Percentiles rank a stretch among this genome's conserved stretches.
phyloP scores from a whole-genome alignment of 1,284 basidiomycete genomes.

The Tilletia horrida region DNA sequence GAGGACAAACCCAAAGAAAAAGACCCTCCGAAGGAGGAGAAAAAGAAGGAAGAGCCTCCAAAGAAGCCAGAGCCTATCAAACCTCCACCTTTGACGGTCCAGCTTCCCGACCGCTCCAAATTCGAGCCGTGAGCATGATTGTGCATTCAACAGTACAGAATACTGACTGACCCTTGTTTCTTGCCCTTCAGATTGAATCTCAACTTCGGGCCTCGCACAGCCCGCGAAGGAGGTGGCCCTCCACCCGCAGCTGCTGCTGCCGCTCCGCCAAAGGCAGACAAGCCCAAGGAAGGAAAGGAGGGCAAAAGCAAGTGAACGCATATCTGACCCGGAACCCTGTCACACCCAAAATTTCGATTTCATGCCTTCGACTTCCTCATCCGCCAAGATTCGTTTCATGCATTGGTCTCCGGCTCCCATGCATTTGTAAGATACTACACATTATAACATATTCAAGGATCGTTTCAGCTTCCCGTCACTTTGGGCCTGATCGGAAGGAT shows the following conservation, averaged over 20 bases:
- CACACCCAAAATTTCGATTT: too few species aligned
- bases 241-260: background rate
- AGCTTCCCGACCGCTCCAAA: slow-evolving; percentile 8
- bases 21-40: slow-evolving; percentile 13
- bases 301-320: slow-evolving; percentile 8
- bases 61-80: slow-evolving; percentile 18
- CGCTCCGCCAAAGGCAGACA: slow-evolving; percentile 9
- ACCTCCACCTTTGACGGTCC: slow-evolving; percentile 11
- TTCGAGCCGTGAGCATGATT: slow-evolving; percentile 13
- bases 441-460: too few species aligned
- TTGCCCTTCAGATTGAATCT: slow-evolving; percentile 1
- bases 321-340: background rate
- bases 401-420: background rate
- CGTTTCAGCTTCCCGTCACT: too few species aligned
- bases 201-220: slow-evolving; percentile 6
- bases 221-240: slow-evolving; percentile 1
- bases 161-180: slow-evolving; percentile 10
- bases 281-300: slow-evolving; percentile 14
- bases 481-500: too few species aligned
- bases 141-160: background rate
- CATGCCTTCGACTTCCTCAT: background rate
- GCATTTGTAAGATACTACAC: slow-evolving; percentile 11
- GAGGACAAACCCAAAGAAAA: slow-evolving; percentile 6
- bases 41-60: background rate
- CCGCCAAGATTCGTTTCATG: slow-evolving; percentile 7